Evolutionary conservation across 257 asterid species (phyloP), one percentile per base, ranked within the genome.

Genomic region (Solanum acaule): DNA sequence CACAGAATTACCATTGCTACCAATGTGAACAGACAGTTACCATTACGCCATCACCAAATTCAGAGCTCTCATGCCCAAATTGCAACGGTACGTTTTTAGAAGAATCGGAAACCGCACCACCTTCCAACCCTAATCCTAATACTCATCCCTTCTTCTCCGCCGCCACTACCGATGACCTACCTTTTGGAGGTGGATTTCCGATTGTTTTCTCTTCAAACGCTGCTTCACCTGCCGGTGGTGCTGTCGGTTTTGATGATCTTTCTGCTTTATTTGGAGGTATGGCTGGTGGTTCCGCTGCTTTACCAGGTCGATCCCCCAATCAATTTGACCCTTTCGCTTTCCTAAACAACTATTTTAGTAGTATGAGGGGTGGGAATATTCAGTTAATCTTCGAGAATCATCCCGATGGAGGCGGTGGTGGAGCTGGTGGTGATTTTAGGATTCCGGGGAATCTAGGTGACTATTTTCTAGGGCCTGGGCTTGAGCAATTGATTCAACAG

Each of bases 401-500:
- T 8, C 92, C 96, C 1, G 95, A 91, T 1, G 93, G 94, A 4
- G 93, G 91, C 4, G 87, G 91, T 0, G 93, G 94, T 3, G 93
- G 91, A 5, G 86, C 79, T 12, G 78, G 76, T 31, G 88, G 87
- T 42, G 86, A 92, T 88, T 90, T 90, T 61, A 85, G 94, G 85
- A 27, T 92, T 77, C 95, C 98, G 1, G 88, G 92, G 11, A 96
- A 92, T 92, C 87, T 95, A 0, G 98, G 99, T 70, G 98, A 96
- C 89, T 96, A 94, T 87, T 96, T 94, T 34, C 37, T 94, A 7
- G 99, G 98, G 2, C 96, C 99, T 11, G 98, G 98, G 9, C 92
- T 94, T 59, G 99, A 96, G 65, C 98, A 94, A 85, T 89, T 95
- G 95, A 95, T 94, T 86, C 99, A 95, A 87, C 98, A 96, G 81